Evolutionary conservation across 306 rosid genomes (phyloP).

Genomic region (Gleditsia sinensis): DNA sequence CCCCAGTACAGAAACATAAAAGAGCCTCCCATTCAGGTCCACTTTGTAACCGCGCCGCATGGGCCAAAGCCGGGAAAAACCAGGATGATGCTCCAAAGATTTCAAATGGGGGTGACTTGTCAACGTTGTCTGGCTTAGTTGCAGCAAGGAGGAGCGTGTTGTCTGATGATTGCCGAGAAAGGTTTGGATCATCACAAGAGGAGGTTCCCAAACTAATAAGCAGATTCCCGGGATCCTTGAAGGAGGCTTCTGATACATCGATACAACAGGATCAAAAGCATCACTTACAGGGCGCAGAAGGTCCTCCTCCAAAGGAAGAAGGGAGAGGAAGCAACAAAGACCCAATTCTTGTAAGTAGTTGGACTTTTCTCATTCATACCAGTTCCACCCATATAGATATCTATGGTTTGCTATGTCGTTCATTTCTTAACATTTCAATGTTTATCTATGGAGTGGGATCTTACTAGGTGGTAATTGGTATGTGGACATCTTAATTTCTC

Average conservation of each 20-base stretch:
- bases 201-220: constrained; percentile 75
- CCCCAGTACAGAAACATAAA: constrained; percentile 70
- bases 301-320: constrained; percentile 67
- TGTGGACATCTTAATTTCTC: too few species aligned
- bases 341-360: constrained; percentile 59
- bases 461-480: neutral
- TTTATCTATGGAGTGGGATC: neutral
- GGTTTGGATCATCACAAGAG: constrained; percentile 73
- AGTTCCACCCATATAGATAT: neutral
- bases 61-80: constrained; percentile 85
- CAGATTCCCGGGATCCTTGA: constrained; percentile 92
- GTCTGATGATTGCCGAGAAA: constrained; percentile 82
- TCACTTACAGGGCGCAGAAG: constrained; percentile 43
- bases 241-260: constrained; percentile 71
- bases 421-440: neutral
- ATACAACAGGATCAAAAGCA: constrained; percentile 67
- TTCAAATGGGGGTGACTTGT: constrained; percentile 71
- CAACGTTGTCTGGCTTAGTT: constrained; percentile 73
- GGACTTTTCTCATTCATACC: neutral
- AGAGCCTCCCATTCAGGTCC: constrained; percentile 99
- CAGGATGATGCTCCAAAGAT: constrained; percentile 76
- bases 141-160: constrained; percentile 88
- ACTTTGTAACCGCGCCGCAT: constrained; percentile 81
- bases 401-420: neutral
- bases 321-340: constrained; percentile 56